A percentile compares a stretch with the other conserved stretches of the same genome.
Conservation (phyloP, 31 red algal species). For the Porphyra umbilicalis region DNA sequence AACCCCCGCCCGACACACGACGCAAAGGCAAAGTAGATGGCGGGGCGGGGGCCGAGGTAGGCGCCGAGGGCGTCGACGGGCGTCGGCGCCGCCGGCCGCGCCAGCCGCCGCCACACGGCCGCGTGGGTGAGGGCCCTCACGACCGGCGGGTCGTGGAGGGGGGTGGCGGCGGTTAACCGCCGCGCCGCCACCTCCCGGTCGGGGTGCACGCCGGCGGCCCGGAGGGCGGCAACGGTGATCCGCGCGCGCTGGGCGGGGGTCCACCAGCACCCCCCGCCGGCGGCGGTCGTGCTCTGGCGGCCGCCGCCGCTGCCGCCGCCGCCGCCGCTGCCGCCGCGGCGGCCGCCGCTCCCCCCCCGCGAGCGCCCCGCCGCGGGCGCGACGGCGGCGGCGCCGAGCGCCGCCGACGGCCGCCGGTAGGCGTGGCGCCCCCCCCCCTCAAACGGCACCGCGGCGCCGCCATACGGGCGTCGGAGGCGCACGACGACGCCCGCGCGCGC, state of each 20-base stretch:
- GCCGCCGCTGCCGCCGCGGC: too few species aligned
- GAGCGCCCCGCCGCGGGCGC: too few species aligned
- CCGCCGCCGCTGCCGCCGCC: too few species aligned
- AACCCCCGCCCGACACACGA: conserved; percentile 35
- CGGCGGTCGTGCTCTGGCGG: too few species aligned
- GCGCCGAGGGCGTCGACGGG: conserved; percentile 15
- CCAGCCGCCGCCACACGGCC: conserved; percentile 16
- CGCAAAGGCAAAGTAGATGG: conserved; percentile 59
- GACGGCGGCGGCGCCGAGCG: background rate
- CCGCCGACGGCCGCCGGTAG: background rate
- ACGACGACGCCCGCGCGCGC: background rate
- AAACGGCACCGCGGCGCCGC: background rate
- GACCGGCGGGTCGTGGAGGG: conserved; percentile 28
- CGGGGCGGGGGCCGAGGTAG: conserved; percentile 37
- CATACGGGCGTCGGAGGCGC: background rate
- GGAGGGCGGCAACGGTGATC: background rate
- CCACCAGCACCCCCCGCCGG: background rate
- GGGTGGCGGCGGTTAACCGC: conserved; percentile 4
- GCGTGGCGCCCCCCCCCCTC: background rate
- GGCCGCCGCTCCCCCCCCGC: too few species aligned
- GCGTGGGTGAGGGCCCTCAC: background rate
- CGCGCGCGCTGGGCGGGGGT: background rate
- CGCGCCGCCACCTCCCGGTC: background rate
- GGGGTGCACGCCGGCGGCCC: background rate
- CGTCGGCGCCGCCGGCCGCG: background rate